These are phyloP conservation scores for Waltergamsia citrina DNA, from an alignment of 2,329 filamentous ascomycete species.

Conservation along the genomic window DNA sequence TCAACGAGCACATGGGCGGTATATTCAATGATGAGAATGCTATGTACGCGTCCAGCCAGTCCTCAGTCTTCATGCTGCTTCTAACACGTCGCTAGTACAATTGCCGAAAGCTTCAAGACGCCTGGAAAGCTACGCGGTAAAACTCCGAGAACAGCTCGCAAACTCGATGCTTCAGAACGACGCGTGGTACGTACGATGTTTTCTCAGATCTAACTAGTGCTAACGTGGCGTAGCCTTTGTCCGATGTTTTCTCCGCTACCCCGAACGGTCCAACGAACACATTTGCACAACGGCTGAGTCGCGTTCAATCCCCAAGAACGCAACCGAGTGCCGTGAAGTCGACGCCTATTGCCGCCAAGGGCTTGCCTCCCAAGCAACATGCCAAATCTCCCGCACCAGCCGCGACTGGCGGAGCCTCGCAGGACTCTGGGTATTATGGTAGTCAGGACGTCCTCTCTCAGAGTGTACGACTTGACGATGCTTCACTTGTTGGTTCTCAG, in stretches of 20 bases:
- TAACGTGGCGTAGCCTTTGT: constrained; percentile 41
- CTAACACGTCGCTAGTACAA: constrained; percentile 55
- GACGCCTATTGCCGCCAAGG: constrained; percentile 22
- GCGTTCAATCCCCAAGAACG: constrained; percentile 46
- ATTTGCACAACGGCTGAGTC: constrained; percentile 37
- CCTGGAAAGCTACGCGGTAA: constrained; percentile 76
- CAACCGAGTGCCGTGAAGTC: constrained; percentile 40
- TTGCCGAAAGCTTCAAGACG: constrained; percentile 93
- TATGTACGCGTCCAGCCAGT: constrained; percentile 53
- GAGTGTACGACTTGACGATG: constrained; percentile 7
- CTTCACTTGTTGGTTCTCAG: constrained; percentile 4
- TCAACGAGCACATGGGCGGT: constrained; percentile 96
- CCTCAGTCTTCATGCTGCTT: background rate
- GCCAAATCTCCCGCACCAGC: constrained; percentile 18
- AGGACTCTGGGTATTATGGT: constrained; percentile 65
- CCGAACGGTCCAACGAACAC: constrained; percentile 44
- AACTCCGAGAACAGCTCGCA: constrained; percentile 64
- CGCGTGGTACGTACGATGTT: constrained; percentile 47
- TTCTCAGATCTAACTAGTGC: constrained; percentile 4
- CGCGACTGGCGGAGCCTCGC: constrained; percentile 12
- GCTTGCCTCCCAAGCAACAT: constrained; percentile 20
- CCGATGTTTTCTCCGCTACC: constrained; percentile 47
- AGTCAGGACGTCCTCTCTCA: constrained; percentile 37
- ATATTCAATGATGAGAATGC: constrained; percentile 83
- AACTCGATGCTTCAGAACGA: constrained; percentile 44